Evolutionary conservation across 75 land plant species (phyloP).

Genomic region (Selaginella moellendorffii): DNA sequence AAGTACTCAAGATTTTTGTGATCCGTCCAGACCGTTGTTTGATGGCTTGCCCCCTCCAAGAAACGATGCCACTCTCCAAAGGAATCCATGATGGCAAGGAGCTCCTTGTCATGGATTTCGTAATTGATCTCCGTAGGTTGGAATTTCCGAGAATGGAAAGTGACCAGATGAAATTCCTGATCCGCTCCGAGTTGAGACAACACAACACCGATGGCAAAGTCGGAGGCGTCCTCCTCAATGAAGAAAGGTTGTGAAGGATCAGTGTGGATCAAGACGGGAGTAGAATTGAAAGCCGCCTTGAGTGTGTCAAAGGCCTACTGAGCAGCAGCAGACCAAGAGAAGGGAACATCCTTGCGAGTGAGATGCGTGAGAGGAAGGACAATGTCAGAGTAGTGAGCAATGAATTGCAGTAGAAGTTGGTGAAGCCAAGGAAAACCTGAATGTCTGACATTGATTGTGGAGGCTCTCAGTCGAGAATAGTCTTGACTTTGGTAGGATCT

Average conservation of each 20-base stretch:
- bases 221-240: constrained; percentile 5
- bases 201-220: too few relatives aligned
- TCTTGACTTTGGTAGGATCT: not conserved
- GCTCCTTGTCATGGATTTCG: constrained; percentile 15
- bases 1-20: constrained; percentile 18
- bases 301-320: constrained; percentile 4
- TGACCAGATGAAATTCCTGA: too few relatives aligned
- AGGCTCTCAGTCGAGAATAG: constrained; percentile 1
- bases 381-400: not conserved
- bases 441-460: not conserved
- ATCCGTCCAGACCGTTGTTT: constrained; percentile 9
- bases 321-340: not conserved
- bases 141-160: constrained; percentile 14
- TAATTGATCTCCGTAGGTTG: constrained; percentile 13
- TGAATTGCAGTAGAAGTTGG: constrained; percentile 4
- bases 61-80: constrained; percentile 17
- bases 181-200: too few relatives aligned
- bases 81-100: constrained; percentile 10
- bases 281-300: constrained; percentile 13
- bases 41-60: constrained; percentile 11
- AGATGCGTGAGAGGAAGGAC: not conserved
- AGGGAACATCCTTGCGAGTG: not conserved
- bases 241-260: constrained; percentile 14
- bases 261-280: constrained; percentile 12
- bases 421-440: constrained; percentile 3